phyloP scores from a whole-genome alignment of 2,329 filamentous ascomycete genomes.

The Gyromitra esculenta region DNA sequence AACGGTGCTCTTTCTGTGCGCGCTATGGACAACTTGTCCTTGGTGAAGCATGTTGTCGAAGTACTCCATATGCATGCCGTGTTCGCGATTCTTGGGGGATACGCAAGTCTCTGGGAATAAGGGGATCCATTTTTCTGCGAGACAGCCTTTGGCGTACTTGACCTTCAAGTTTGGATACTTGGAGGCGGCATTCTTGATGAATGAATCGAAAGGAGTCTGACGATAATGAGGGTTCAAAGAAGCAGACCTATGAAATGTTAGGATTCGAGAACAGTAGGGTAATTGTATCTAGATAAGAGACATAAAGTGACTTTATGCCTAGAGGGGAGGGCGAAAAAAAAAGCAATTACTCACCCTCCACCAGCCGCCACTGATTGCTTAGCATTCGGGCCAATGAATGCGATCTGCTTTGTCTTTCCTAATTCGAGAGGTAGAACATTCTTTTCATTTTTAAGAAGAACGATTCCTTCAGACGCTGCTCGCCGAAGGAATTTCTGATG shows the following conservation, averaged over 20 bases:
- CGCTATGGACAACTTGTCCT: conserved; percentile 53
- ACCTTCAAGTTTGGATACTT: conserved; percentile 55
- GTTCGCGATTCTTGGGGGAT: conserved; percentile 56
- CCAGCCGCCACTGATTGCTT: conserved; percentile 61
- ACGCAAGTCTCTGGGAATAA: conserved; percentile 57
- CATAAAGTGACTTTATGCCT: not conserved
- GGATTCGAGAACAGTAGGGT: conserved; percentile 6
- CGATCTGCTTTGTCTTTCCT: conserved; percentile 63
- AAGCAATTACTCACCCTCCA: conserved; percentile 54
- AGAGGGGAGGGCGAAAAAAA: not conserved
- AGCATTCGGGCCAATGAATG: conserved; percentile 68
- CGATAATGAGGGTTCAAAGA: conserved; percentile 58
- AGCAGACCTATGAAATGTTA: conserved; percentile 53
- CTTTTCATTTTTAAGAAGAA: conserved; percentile 77
- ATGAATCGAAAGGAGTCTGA: conserved; percentile 56
- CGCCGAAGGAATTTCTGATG: conserved; percentile 67
- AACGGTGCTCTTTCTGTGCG: conserved; percentile 57
- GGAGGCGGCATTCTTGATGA: conserved; percentile 54
- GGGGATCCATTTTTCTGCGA: conserved; percentile 58
- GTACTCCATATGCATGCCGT: conserved; percentile 58
- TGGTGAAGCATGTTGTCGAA: conserved; percentile 57
- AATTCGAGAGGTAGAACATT: conserved; percentile 70
- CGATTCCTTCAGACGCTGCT: conserved; percentile 74
- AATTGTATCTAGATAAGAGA: conserved; percentile 18
- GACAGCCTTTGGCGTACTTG: conserved; percentile 56